These are phyloP conservation scores for Telfairia occidentalis DNA, from an alignment of 331 rosid species.

Conservation along the genomic window DNA sequence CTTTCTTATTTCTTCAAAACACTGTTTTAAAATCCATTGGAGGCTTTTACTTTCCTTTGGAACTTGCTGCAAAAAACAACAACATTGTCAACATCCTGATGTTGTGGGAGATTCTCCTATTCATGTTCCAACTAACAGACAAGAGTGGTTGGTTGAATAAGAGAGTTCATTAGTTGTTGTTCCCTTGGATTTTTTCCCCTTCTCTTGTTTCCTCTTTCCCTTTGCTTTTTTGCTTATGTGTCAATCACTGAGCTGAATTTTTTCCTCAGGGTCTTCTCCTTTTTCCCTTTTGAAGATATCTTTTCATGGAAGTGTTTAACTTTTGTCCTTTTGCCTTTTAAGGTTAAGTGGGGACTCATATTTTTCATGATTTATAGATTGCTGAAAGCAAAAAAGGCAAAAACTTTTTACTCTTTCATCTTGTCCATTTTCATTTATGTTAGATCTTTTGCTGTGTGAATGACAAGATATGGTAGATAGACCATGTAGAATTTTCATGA, in stretches of 20 bases:
- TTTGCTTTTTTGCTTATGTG: neutral
- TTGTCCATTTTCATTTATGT: neutral
- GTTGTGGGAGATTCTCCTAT: neutral
- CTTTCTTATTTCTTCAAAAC: neutral
- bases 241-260: neutral
- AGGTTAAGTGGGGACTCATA: neutral
- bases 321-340: neutral
- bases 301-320: neutral
- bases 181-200: neutral
- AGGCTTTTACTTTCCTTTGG: slow-evolving; percentile 42
- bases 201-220: neutral
- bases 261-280: neutral
- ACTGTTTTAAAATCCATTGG: neutral
- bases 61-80: slow-evolving; percentile 10
- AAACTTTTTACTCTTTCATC: neutral
- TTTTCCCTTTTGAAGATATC: neutral
- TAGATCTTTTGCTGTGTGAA: neutral
- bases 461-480: neutral
- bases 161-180: slow-evolving; percentile 2
- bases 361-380: neutral
- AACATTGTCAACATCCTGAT: slow-evolving; percentile 5
- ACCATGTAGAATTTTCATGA: neutral
- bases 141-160: slow-evolving; percentile 17
- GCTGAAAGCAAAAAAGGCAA: neutral
- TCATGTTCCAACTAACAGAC: slow-evolving; percentile 8